These are phyloP conservation scores for Eucalyptus marginata DNA, from an alignment of 345 rosid genomes.

Conservation along the genomic window DNA sequence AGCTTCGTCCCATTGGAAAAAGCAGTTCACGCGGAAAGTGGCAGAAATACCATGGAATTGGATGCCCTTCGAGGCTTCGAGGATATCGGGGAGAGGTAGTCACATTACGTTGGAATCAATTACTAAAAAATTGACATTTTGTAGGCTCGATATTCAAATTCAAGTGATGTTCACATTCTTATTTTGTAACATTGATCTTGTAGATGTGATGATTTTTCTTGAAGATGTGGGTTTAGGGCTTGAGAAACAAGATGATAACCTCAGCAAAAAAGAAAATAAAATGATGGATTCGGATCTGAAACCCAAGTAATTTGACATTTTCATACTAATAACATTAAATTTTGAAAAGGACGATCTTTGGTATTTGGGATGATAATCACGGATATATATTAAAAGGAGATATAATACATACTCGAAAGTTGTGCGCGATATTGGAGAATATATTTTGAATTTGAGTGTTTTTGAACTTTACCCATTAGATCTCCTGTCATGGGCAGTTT, in stretches of 20 bases:
- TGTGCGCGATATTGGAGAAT: not conserved
- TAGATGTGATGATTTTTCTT: not conserved
- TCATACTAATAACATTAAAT: not conserved
- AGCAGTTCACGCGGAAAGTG: not conserved
- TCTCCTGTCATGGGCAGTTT: not conserved
- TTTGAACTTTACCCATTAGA: not conserved
- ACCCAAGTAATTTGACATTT: not conserved
- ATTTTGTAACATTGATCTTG: not conserved
- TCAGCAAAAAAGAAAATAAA: not conserved
- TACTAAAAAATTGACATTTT: not conserved
- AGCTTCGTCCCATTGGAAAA: not conserved
- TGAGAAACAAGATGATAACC: not conserved
- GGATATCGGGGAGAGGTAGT: not conserved
- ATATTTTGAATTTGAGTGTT: not conserved
- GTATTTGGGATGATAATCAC: not conserved
- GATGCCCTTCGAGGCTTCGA: not conserved
- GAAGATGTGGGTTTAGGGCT: not conserved
- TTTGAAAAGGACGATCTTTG: not conserved
- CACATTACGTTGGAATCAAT: not conserved
- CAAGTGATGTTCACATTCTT: not conserved
- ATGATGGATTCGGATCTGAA: not conserved
- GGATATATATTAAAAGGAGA: not conserved
- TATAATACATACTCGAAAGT: not conserved
- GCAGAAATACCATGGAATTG: not conserved
- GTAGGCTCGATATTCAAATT: not conserved